Evolutionary conservation across 2,329 filamentous ascomycete genomes (phyloP), one percentile per base, ranked within the genome.

Genomic region (Hymenoscyphus repandus): DNA sequence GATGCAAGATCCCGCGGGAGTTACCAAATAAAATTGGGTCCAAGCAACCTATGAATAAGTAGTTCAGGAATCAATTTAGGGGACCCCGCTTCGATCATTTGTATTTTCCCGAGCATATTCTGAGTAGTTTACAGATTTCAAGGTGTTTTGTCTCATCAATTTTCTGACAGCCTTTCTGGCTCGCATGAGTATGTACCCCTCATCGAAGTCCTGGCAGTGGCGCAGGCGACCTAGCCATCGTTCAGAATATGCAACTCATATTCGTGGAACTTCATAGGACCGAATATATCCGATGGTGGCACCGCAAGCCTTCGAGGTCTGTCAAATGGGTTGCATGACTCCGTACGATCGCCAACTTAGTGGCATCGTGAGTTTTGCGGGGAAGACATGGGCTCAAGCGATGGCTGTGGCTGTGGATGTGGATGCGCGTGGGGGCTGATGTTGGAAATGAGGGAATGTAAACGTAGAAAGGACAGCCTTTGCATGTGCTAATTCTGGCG

Each of bases 211-310:
- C 20, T 46, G 44, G 33, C 44, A n/a, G 33, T 46, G 44, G 15
- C 50, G 48, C 51, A 53, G 47, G 43, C 47, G 27, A 36, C 38
- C 41, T 43, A 15, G 4, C 17, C 45, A 31, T 13, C 27, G 10
- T 42, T 32, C 49, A 34, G 45, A 49, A 50, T n/a, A 51, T 58
- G 48, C 48, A 53, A n/a, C 45, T 55, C 55, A 53, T 44, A 51
- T 49, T 53, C 38, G 30, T 49, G 50, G 45, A 10, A 46, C 48
- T 48, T 22, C n/a, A 55, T 52, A 51, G 52, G 52, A 32, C 40
- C 50, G 45, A 51, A 47, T 52, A 40, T 41, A 50, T 37, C 50
- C 55, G 50, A 52, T 45, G 13, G 44, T 50, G 47, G 42, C 42
- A 56, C 50, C 39, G 45, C 40, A 47, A 17, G 32, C 45, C 34